Evolutionary conservation across 2,329 filamentous ascomycete genomes (phyloP).

Genomic region (Xylaria digitata): DNA sequence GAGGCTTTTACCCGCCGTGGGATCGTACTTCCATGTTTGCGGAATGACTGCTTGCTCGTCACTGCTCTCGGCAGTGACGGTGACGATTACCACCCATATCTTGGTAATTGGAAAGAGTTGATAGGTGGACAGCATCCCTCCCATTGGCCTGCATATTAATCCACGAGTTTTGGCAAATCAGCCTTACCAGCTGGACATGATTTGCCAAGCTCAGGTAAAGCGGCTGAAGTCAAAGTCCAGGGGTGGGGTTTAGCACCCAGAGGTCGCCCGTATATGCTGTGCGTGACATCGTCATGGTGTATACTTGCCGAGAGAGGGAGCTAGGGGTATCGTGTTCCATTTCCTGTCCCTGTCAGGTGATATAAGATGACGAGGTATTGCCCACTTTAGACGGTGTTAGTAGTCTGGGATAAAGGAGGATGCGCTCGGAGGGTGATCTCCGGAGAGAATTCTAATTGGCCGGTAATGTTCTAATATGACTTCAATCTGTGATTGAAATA

Average conservation of each 20-base stretch:
- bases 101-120: slow-evolving; percentile 33
- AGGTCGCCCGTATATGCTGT: not conserved
- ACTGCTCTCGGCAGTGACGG: slow-evolving; percentile 26
- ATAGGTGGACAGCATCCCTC: slow-evolving; percentile 28
- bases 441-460: slow-evolving; percentile 26
- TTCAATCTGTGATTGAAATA: slow-evolving; percentile 6
- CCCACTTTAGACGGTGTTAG: slow-evolving; percentile 19
- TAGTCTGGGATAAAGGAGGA: slow-evolving; percentile 26
- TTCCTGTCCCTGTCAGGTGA: not conserved
- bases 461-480: slow-evolving; percentile 8
- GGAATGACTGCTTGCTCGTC: slow-evolving; percentile 5
- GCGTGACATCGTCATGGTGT: slow-evolving; percentile 14
- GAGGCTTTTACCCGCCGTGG: slow-evolving; percentile 31
- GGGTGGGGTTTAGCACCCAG: slow-evolving; percentile 26
- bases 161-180: slow-evolving; percentile 39
- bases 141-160: slow-evolving; percentile 30
- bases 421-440: slow-evolving; percentile 33
- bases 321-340: slow-evolving; percentile 21
- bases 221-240: slow-evolving; percentile 38
- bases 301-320: slow-evolving; percentile 26
- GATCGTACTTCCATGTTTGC: slow-evolving; percentile 1
- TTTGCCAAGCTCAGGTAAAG: slow-evolving; percentile 37
- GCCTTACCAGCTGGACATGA: slow-evolving; percentile 38
- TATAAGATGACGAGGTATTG: slow-evolving; percentile 23
- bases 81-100: slow-evolving; percentile 23